Evolutionary conservation across 176 grass and related monocot genomes (phyloP), one percentile per base, ranked within the genome.

Genomic region (Panicum miliaceum): DNA sequence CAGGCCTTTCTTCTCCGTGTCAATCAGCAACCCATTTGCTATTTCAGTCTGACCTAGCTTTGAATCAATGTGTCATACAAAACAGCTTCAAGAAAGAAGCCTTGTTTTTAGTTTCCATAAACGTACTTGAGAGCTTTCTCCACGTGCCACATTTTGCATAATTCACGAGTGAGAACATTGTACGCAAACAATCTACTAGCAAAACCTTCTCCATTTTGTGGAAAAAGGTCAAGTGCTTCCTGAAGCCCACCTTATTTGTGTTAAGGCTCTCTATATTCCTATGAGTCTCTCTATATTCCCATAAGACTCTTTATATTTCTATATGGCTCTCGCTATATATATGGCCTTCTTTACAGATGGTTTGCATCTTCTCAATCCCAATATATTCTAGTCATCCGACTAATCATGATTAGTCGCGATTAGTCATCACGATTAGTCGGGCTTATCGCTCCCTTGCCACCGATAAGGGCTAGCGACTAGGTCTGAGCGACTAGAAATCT

Each of bases 61-160:
- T 86, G 74, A 29, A 88, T 88, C 46, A 77, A 71, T 59, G 51
- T 88, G 12, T 47, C 45, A 13, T 47, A 47, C 45, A 34, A 61
- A 35, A 88, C 56, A 37, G 67, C 43, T 62, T 89, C 81, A 47
- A 72, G 83, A 62, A 51, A 22, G 22, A 20, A 47, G 10, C 66
- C 79, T 48, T 89, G 86, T 37, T 64, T 16, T 7, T 37, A 45
- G 58, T 80, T 76, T 66, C 86, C 68, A 59, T 53, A 52, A 10
- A 78, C 12, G 65, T 84, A 73, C 51, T 35, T 59, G 36, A 64
- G 77, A 83, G 80, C 79, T 76, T 88, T 52, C 6, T 77, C 62
- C 85, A 84, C 41, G 42, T 52, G 40, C 26, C 85, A 81, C 14
- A 86, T 25, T 83, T 80, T 84, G 71, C 78, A 92, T 77, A 82